Base-by-base conservation (phyloP, 164 flowering plant genomes). In the Sedum album region DNA sequence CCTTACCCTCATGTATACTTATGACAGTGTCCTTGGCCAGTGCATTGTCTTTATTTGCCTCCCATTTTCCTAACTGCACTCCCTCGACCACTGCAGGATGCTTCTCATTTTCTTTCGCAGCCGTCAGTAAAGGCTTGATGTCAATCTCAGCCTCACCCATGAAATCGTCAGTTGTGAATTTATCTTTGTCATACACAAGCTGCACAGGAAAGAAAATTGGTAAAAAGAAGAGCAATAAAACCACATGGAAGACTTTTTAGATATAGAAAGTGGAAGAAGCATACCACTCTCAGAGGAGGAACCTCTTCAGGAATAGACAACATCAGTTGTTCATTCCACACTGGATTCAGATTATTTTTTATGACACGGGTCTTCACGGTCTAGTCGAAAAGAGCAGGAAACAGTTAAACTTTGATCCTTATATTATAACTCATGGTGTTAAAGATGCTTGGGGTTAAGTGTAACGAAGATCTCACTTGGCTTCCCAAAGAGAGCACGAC, bases 111-210 rank as follows among this genome's bases (percentile, higher is more conserved):
- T 89, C 97, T 77, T 75, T 85, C 42, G 97, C 94, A 55, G 96
- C 94, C 18, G 82, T 42, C 25, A 91, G 78, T 49, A 93, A 73
- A 5, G 98, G 97, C 65, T 84, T 86, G 46, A 93, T 93, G 74
- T 93, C 97, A 2, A 93, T 91, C 78, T 91, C 96, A 2, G 90
- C 96, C 61, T 93, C 91, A 21, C 98, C 97, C 98, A 93, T 93
- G 48, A 84, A 86, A 76, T 93, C 98, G 60, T 93, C 98, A 1
- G 84, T 66, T 68, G 80, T 68, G 77, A 93, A 91, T 53, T 87
- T 88, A 57, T 93, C 98, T 79, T 91, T 93, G 78, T 91, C 98
- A 61, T 86, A 93, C 31, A 93, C 98, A 70, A 79, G 79, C 98
- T 93, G 89, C 78, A 79, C 69, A 44, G 17, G 55, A n/a, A 49